Evolutionary conservation across 768 basidiomycete genomes (phyloP).

Genomic region (Asterophora lycoperdoides): DNA sequence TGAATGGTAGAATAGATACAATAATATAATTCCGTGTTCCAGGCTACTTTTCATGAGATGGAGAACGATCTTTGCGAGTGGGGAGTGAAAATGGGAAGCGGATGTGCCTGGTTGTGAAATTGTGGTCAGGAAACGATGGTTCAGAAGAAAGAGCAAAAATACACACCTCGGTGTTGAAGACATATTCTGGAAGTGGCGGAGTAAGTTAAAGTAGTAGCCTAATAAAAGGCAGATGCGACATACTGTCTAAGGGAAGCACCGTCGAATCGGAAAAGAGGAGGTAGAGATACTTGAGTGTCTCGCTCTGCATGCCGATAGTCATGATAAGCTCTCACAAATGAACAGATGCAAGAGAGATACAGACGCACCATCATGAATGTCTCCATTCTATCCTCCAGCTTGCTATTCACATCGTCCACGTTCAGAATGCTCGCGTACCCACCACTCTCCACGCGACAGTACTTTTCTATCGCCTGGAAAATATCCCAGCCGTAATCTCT

Average conservation of each 20-base stretch:
- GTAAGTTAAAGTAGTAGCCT: neutral
- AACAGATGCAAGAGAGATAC: neutral
- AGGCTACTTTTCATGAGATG: conserved; percentile 1
- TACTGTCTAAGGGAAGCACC: conserved; percentile 72
- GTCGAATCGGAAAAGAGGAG: conserved; percentile 78
- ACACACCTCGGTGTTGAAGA: conserved; percentile 86
- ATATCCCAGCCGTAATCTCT: conserved; percentile 86
- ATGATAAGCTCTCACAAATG: neutral
- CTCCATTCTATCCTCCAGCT: conserved; percentile 88
- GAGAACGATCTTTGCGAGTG: conserved; percentile 13
- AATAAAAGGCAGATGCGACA: conserved; percentile 24
- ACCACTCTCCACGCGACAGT: conserved; percentile 72
- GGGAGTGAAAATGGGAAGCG: conserved; percentile 32
- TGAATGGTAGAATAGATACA: too few relatives aligned
- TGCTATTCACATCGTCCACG: conserved; percentile 70
- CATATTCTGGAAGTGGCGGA: conserved; percentile 50
- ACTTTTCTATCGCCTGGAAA: conserved; percentile 83
- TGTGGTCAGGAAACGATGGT: too few relatives aligned
- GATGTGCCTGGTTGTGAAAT: conserved; percentile 26
- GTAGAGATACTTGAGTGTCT: conserved; percentile 91
- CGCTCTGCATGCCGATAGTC: conserved; percentile 48
- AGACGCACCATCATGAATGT: conserved; percentile 82
- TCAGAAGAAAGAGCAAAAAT: neutral
- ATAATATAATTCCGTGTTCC: too few relatives aligned
- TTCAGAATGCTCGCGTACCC: conserved; percentile 86